Conservation (phyloP, 148 eudicot species). For the Vaccinium darrowii region DNA sequence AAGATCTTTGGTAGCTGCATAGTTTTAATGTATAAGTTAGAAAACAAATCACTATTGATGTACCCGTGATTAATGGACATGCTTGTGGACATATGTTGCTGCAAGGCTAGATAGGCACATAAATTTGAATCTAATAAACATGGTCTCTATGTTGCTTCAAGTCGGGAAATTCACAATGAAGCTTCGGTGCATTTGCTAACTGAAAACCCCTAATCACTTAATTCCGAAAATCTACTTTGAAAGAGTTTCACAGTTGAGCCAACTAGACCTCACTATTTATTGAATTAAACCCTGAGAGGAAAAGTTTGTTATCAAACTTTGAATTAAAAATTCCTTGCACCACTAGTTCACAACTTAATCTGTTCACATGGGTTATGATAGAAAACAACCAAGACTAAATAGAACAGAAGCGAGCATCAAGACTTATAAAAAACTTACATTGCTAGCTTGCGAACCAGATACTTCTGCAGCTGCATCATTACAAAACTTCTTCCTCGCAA, state of each 20-base stretch:
- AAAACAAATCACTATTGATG: no score
- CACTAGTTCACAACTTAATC: background rate
- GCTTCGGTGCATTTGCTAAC: background rate
- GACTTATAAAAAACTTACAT: conserved; percentile 15
- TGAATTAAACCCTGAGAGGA: background rate
- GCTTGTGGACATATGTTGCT: background rate
- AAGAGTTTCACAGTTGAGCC: background rate
- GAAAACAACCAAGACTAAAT: background rate
- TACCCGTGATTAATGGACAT: background rate
- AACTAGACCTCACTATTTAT: no score
- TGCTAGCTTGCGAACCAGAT: conserved; percentile 18
- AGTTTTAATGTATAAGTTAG: no score
- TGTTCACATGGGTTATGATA: background rate
- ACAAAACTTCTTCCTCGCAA: conserved; percentile 24
- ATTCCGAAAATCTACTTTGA: background rate
- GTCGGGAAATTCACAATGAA: background rate
- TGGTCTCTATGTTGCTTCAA: background rate
- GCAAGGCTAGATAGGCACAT: background rate
- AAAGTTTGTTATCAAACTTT: background rate
- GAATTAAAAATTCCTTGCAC: background rate
- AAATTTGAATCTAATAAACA: background rate
- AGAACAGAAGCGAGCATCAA: background rate
- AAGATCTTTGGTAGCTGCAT: no score
- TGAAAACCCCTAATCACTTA: background rate
- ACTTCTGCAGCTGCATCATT: conserved; percentile 21